Evolutionary conservation across 306 rosid species (phyloP).

Genomic region (Sicyos edulis): DNA sequence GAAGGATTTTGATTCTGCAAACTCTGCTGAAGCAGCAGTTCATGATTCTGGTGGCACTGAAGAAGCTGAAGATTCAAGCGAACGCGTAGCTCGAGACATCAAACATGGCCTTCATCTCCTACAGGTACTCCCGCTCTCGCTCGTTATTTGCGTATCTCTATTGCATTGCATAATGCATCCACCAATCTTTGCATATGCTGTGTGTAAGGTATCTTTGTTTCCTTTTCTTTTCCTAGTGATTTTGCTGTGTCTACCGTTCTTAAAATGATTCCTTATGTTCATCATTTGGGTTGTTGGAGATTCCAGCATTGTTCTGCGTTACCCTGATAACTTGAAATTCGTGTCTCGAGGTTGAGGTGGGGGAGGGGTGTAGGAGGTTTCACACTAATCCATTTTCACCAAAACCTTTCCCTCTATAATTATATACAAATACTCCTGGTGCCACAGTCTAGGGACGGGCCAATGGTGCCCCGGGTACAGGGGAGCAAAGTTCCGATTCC

Average conservation of each 20-base stretch:
- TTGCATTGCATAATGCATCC: not conserved
- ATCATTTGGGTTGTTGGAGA: too few species aligned
- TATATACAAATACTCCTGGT: too few species aligned
- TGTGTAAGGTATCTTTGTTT: not conserved
- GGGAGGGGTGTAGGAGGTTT: not conserved
- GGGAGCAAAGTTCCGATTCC: too few species aligned
- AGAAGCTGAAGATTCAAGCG: slow-evolving; percentile 33
- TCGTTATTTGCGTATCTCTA: not conserved
- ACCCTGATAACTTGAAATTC: too few species aligned
- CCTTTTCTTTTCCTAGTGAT: too few species aligned
- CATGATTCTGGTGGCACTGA: slow-evolving; percentile 24
- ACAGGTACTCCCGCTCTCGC: slow-evolving; percentile 27
- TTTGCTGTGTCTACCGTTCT: not conserved
- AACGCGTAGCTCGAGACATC: slow-evolving; percentile 46
- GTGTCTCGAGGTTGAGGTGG: not conserved
- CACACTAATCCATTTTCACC: too few species aligned
- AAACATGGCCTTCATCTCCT: slow-evolving; percentile 51
- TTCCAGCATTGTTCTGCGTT: too few species aligned
- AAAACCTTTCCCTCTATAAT: too few species aligned
- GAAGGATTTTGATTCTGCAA: slow-evolving; percentile 29
- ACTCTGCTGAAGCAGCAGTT: slow-evolving; percentile 15
- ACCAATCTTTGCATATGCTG: not conserved
- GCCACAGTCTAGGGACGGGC: too few species aligned
- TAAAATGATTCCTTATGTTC: not conserved
- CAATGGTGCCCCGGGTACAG: too few species aligned